phyloP scores from a whole-genome alignment of 257 asterid species.

The Primulina tabacum region DNA sequence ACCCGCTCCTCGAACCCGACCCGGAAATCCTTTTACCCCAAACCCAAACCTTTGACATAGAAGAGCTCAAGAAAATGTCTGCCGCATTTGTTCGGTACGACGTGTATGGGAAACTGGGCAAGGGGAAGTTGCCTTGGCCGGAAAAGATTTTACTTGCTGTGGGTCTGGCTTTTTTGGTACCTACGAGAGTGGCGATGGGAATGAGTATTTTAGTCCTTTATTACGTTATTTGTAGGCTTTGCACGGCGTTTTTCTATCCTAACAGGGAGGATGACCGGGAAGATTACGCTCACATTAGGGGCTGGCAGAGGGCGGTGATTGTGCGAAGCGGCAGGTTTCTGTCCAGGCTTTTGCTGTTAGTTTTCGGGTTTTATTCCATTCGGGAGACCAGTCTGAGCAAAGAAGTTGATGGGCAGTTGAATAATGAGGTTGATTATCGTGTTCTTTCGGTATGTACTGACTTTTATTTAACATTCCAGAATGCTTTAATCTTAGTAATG shows the following conservation, averaged over 20 bases:
- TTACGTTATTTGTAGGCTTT: slow-evolving; percentile 70
- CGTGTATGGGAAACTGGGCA: slow-evolving; percentile 73
- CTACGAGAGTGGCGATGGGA: slow-evolving; percentile 57
- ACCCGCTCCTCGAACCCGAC: slow-evolving; percentile 67
- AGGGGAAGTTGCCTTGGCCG: slow-evolving; percentile 56
- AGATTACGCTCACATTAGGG: slow-evolving; percentile 86
- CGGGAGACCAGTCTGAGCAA: slow-evolving; percentile 28
- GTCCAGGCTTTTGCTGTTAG: slow-evolving; percentile 63
- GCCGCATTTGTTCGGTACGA: slow-evolving; percentile 72
- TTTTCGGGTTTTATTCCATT: slow-evolving; percentile 81
- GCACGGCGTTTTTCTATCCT: slow-evolving; percentile 66
- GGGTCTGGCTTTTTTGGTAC: slow-evolving; percentile 55
- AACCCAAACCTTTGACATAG: slow-evolving; percentile 27
- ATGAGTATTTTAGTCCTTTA: slow-evolving; percentile 46
- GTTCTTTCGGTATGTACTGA: neutral
- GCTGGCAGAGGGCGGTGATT: slow-evolving; percentile 80
- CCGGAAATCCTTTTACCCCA: slow-evolving; percentile 24
- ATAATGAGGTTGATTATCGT: slow-evolving; percentile 39
- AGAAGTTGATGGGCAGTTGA: slow-evolving; percentile 29
- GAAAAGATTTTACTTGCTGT: slow-evolving; percentile 60
- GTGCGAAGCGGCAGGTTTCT: slow-evolving; percentile 58
- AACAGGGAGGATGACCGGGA: slow-evolving; percentile 78
- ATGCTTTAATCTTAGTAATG: too few species aligned
- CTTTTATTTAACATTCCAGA: too few species aligned
- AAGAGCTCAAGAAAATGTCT: slow-evolving; percentile 67